A percentile compares a stretch with the other conserved stretches of the same genome.
Evolutionary conservation across 345 rosid species (phyloP).

Genomic region (Linum lewisii): DNA sequence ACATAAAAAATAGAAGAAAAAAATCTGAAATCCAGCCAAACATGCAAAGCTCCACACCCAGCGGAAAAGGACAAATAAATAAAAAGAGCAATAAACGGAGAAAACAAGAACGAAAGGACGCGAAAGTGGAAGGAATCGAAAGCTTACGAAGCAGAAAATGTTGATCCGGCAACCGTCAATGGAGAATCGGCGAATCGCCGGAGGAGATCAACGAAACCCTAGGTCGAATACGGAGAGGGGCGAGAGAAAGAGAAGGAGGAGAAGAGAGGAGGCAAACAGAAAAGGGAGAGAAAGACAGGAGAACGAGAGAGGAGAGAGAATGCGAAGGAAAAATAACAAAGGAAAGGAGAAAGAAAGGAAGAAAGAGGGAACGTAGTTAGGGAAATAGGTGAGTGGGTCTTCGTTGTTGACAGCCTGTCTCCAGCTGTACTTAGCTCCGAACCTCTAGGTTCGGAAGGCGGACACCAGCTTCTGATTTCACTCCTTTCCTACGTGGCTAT

Average conservation of each 20-base stretch:
- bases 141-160: constrained; percentile 50
- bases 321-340: neutral
- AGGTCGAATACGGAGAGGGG: neutral
- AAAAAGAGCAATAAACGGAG: neutral
- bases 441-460: constrained; percentile 33
- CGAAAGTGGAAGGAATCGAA: constrained; percentile 18
- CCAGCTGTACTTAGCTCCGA: constrained; percentile 77
- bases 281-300: constrained; percentile 10
- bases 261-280: neutral
- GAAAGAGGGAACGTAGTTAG: constrained; percentile 25
- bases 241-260: neutral
- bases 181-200: constrained; percentile 14
- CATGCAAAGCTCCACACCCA: neutral
- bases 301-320: neutral
- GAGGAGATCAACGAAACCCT: constrained; percentile 40
- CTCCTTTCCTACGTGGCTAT: constrained; percentile 30
- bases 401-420: constrained; percentile 99
- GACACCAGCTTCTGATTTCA: constrained; percentile 10
- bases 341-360: constrained; percentile 10
- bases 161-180: constrained; percentile 33
- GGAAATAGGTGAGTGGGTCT: constrained; percentile 66
- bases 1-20: neutral
- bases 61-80: neutral
- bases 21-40: neutral
- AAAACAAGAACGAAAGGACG: neutral